Evolutionary conservation across 179 eudicot species (phyloP).

Genomic region (Spergularia azorica): DNA sequence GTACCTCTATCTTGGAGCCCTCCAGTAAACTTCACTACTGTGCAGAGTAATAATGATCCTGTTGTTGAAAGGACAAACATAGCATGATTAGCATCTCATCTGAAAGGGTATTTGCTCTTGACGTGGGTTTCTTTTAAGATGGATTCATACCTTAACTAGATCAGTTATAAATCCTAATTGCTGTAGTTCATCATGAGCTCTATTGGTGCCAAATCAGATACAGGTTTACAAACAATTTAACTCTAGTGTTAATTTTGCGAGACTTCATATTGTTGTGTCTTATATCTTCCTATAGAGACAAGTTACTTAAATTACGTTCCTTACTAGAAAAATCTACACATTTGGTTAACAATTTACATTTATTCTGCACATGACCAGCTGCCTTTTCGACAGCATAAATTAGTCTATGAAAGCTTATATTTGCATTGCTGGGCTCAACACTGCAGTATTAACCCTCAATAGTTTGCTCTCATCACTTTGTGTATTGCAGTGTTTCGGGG

Average conservation of each 20-base stretch:
- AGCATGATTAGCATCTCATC: neutral
- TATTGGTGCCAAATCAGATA: too few species aligned
- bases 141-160: too few species aligned
- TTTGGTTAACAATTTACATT: neutral
- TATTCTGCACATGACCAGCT: too few species aligned
- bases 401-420: neutral
- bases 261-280: neutral
- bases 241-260: too few species aligned
- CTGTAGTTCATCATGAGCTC: too few species aligned
- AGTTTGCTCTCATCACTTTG: conserved; percentile 24
- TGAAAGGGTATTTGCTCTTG: too few species aligned
- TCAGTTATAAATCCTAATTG: too few species aligned
- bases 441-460: conserved; percentile 7
- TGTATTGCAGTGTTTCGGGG: conserved; percentile 64
- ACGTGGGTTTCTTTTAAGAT: too few species aligned
- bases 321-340: neutral
- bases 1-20: neutral
- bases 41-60: neutral
- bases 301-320: neutral
- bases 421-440: conserved; percentile 1
- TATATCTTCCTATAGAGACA: neutral
- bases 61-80: neutral
- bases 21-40: neutral
- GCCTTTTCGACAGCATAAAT: neutral
- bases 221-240: too few species aligned